A percentile compares a stretch with the other conserved stretches of the same genome.
Conservation (phyloP, 2,329 filamentous ascomycete genomes). For the Monilinia aucupariae region DNA sequence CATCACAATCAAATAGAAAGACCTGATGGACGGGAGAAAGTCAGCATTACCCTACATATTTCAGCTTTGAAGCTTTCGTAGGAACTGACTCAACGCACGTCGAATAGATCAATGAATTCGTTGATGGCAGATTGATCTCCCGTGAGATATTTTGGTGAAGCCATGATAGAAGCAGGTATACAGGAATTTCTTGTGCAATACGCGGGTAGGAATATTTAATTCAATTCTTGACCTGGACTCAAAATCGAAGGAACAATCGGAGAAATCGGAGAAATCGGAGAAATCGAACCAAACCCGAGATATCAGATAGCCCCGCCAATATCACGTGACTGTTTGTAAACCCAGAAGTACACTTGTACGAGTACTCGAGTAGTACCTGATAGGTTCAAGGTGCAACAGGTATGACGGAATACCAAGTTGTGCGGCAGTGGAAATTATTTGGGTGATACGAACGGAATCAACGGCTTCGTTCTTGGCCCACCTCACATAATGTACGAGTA, state of each 20-base stretch:
- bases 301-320: background rate
- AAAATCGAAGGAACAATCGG: background rate
- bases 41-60: constrained; percentile 17
- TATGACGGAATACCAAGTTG: constrained; percentile 8
- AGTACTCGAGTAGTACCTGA: background rate
- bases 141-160: constrained; percentile 59
- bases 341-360: too few species aligned
- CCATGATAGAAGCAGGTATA: background rate
- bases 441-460: background rate
- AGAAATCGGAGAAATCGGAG: constrained; percentile 5
- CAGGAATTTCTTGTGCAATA: background rate
- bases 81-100: constrained; percentile 58
- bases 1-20: constrained; percentile 96
- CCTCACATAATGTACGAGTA: too few species aligned
- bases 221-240: background rate
- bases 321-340: background rate
- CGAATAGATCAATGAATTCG: constrained; percentile 83
- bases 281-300: background rate
- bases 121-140: constrained; percentile 72
- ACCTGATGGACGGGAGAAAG: constrained; percentile 48
- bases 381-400: background rate
- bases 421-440: background rate
- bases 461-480: too few species aligned
- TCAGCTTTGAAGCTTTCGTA: background rate
- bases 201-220: background rate